Conservation (phyloP, 23 red algal species). For the Gracilaria domingensis region DNA sequence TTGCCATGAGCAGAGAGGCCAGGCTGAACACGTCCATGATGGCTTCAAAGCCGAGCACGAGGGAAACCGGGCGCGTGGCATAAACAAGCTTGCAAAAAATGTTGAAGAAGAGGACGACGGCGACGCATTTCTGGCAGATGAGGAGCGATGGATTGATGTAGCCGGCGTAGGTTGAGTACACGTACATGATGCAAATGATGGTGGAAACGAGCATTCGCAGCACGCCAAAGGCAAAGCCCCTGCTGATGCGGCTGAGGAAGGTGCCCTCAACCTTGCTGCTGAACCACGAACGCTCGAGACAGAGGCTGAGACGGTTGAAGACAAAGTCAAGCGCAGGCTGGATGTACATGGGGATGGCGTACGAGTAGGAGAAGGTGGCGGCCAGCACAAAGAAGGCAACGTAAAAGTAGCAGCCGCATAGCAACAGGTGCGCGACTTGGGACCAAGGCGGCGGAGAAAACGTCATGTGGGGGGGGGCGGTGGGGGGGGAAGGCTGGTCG, state of each 20-base stretch:
- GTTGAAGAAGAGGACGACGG: constrained; percentile 34
- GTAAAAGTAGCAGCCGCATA: constrained; percentile 52
- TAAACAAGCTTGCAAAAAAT: constrained; percentile 37
- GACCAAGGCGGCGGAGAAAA: constrained; percentile 63
- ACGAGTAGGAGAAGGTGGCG: constrained; percentile 14
- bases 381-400: constrained; percentile 49
- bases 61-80: constrained; percentile 20
- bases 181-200: constrained; percentile 62
- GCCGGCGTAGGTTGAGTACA: constrained; percentile 73
- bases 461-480: background rate
- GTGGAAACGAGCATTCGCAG: constrained; percentile 69
- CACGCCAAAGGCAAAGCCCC: constrained; percentile 37
- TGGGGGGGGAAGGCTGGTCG: background rate
- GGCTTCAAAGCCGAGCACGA: constrained; percentile 36
- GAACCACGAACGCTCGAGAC: background rate
- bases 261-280: constrained; percentile 5
- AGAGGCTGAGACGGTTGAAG: background rate
- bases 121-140: constrained; percentile 27
- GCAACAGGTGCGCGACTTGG: constrained; percentile 38
- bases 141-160: constrained; percentile 43
- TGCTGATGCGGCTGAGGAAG: background rate
- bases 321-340: background rate
- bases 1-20: constrained; percentile 63
- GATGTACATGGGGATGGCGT: constrained; percentile 13
- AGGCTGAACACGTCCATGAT: constrained; percentile 73